Percentiles rank a stretch among this genome's conserved stretches.
phyloP scores from a whole-genome alignment of 805 yeast genomes.

The Lipomyces lipofer region DNA sequence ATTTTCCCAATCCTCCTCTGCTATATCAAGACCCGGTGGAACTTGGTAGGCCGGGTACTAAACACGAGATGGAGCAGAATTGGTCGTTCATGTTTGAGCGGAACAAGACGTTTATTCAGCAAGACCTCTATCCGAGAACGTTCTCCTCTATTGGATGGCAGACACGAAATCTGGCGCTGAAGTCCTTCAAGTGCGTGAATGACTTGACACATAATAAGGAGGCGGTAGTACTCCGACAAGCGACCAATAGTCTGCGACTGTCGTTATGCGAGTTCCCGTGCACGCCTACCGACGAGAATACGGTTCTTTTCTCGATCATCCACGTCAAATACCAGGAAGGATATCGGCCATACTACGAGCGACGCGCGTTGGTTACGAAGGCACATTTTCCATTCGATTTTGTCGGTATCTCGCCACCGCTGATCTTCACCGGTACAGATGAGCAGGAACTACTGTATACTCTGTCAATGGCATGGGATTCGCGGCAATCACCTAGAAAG shows the following conservation, averaged over 20 bases:
- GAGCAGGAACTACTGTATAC: constrained; percentile 22
- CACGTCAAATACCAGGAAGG: constrained; percentile 29
- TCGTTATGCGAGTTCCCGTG: constrained; percentile 31
- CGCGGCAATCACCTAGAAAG: constrained; percentile 23
- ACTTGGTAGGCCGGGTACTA: constrained; percentile 24
- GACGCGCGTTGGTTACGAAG: constrained; percentile 24
- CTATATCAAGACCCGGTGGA: constrained; percentile 17
- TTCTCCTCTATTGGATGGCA: constrained; percentile 26
- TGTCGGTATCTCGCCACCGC: constrained; percentile 27
- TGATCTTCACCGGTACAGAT: constrained; percentile 25
- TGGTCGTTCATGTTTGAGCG: constrained; percentile 26
- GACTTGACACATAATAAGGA: constrained; percentile 12
- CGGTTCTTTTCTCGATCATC: constrained; percentile 28
- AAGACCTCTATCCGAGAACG: constrained; percentile 23
- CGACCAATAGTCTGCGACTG: constrained; percentile 28
- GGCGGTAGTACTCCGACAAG: constrained; percentile 21
- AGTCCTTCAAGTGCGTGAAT: constrained; percentile 21
- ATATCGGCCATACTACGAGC: constrained; percentile 28
- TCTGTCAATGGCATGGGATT: constrained; percentile 25
- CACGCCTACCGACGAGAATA: constrained; percentile 27
- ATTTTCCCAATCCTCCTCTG: constrained; percentile 21
- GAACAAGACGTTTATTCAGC: constrained; percentile 28
- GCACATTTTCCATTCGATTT: constrained; percentile 29
- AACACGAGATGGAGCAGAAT: constrained; percentile 23
- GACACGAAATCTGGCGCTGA: constrained; percentile 26